phyloP scores from a whole-genome alignment of 306 rosid genomes.

The Trifolium pratense region DNA sequence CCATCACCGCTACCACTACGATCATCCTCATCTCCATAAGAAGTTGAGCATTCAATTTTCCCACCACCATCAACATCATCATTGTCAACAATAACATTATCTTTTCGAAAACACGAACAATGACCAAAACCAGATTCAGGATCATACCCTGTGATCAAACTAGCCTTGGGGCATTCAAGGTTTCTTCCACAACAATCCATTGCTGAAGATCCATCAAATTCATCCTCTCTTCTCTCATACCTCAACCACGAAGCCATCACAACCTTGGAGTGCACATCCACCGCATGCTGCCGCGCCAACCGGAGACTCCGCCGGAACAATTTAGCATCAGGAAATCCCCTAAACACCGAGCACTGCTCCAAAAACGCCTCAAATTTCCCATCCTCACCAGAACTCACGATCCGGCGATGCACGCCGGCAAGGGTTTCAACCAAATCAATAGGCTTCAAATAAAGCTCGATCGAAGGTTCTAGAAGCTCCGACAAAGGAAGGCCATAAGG shows the following conservation, averaged over 20 bases:
- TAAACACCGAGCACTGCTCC: slow-evolving; percentile 66
- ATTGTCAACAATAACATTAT: not conserved
- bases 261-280: slow-evolving; percentile 68
- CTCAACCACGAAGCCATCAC: slow-evolving; percentile 77
- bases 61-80: too few species aligned
- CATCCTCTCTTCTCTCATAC: slow-evolving; percentile 82
- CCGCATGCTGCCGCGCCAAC: slow-evolving; percentile 70
- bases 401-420: slow-evolving; percentile 56
- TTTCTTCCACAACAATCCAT: slow-evolving; percentile 76
- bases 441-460: slow-evolving; percentile 60
- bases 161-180: slow-evolving; percentile 72
- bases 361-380: slow-evolving; percentile 56
- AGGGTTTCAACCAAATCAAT: slow-evolving; percentile 59
- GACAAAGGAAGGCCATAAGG: slow-evolving; percentile 70
- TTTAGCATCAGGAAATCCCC: slow-evolving; percentile 59
- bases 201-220: slow-evolving; percentile 61
- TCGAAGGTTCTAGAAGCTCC: slow-evolving; percentile 64
- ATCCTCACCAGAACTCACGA: slow-evolving; percentile 50
- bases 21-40: slow-evolving; percentile 49
- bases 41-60: slow-evolving; percentile 58
- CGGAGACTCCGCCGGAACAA: slow-evolving; percentile 75
- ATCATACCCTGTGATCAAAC: slow-evolving; percentile 66
- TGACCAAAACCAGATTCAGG: slow-evolving; percentile 62
- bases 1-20: slow-evolving; percentile 19
- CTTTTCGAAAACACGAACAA: slow-evolving; percentile 39